These are phyloP conservation scores for Quercus suber DNA, from an alignment of 306 rosid genomes.

Conservation along the genomic window DNA sequence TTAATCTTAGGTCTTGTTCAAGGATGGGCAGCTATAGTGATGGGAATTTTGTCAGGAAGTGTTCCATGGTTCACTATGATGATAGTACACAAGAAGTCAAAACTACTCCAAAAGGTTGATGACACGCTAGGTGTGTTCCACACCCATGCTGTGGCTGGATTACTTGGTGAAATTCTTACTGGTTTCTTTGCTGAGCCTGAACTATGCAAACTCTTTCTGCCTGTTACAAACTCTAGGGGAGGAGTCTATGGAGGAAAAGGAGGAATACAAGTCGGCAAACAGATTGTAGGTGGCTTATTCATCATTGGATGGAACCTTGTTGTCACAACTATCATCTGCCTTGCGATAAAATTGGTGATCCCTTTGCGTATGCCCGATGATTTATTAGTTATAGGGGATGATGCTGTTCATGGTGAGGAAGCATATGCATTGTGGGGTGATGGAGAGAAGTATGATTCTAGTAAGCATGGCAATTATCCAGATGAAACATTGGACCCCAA, in stretches of 20 bases:
- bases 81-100: slow-evolving; percentile 45
- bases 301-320: slow-evolving; percentile 50
- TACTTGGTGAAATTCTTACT: slow-evolving; percentile 51
- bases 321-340: slow-evolving; percentile 43
- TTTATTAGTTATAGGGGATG: slow-evolving; percentile 51
- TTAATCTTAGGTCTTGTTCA: too few relatives aligned
- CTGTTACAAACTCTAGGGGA: slow-evolving; percentile 33
- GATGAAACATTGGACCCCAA: slow-evolving; percentile 31
- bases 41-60: too few relatives aligned
- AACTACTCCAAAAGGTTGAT: slow-evolving; percentile 36
- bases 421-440: slow-evolving; percentile 64
- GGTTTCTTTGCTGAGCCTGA: slow-evolving; percentile 55
- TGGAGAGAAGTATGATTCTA: slow-evolving; percentile 39
- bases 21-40: too few relatives aligned
- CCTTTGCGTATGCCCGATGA: slow-evolving; percentile 55
- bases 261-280: slow-evolving; percentile 47
- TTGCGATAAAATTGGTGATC: slow-evolving; percentile 10
- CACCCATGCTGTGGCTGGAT: slow-evolving; percentile 63
- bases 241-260: slow-evolving; percentile 48
- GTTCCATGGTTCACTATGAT: slow-evolving; percentile 68
- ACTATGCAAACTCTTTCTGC: slow-evolving; percentile 35
- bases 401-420: slow-evolving; percentile 63
- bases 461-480: slow-evolving; percentile 7
- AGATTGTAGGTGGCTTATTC: slow-evolving; percentile 42
- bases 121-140: slow-evolving; percentile 65